Evolutionary conservation across 2,329 filamentous ascomycete species (phyloP), one percentile per base, ranked within the genome.

Genomic region (Akanthomyces muscarius): DNA sequence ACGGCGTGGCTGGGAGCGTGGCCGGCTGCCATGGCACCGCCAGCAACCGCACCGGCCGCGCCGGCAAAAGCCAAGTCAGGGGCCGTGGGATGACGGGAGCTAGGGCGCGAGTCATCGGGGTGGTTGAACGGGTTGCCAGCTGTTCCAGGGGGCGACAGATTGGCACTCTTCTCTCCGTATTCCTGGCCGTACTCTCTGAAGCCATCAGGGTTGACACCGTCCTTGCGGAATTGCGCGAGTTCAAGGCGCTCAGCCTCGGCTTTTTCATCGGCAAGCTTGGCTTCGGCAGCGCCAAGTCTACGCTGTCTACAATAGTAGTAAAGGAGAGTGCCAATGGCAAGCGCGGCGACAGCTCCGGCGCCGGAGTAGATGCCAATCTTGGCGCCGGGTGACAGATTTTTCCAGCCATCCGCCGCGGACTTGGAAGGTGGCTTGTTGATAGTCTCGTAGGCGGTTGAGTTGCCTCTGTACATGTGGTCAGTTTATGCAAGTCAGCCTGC

Each of bases 271-370:
- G 80, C 81, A 10, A 76, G 63, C 44, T 76, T 75, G 44, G 83
- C 83, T 70, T 88, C 85, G 25, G 69, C 70, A 23, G 77, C 76
- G 14, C 86, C 86, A 0, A 74, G 74, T 48, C 80, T 78, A 44
- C 85, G 80, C 71, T 87, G 83, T 48, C 78, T 78, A 69, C 85
- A 74, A 73, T 81, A 86, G 76, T 82, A 84, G 70, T 83, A 81
- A 23, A 80, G 69, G 7, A 80, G 74, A 0, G 74, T 73, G 33
- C 70, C 73, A 18, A 82, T 30, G 0, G 82, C 68, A 6, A 80
- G 64, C 28, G 75, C 79, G 7, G 71, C 82, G 0, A 79, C 77
- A 21, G 68, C 73, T n/a, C 74, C 80, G 2, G 75, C 78, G 11
- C 72, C 73, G 3, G 77, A 80, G 66, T 85, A 86, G 51, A 88